Conservation (phyloP, 345 rosid genomes). For the Dipteronia sinensis region DNA sequence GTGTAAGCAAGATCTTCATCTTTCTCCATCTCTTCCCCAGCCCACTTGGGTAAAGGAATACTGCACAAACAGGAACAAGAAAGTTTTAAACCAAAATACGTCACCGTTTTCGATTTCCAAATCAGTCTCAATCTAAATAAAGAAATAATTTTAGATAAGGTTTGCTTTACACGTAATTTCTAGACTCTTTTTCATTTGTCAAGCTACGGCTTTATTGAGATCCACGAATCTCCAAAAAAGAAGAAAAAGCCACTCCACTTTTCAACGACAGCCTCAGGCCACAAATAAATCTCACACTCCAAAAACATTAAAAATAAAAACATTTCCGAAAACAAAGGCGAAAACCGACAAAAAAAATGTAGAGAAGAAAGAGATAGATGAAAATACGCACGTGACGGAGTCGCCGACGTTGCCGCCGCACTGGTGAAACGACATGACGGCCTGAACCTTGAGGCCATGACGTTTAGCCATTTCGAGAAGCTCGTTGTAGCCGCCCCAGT, state of each 20-base stretch:
- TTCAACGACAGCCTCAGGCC: not conserved
- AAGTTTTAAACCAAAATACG: too few species aligned
- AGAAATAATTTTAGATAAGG: not conserved
- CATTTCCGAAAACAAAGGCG: not conserved
- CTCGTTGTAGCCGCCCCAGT: constrained; percentile 95
- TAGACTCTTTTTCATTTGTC: too few species aligned
- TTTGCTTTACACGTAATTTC: too few species aligned
- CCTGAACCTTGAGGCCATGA: constrained; percentile 92
- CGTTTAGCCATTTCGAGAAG: constrained; percentile 88
- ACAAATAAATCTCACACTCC: not conserved
- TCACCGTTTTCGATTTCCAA: too few species aligned
- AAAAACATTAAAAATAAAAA: not conserved
- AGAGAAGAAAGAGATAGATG: not conserved
- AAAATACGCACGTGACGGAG: constrained; percentile 68
- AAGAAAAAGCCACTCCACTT: not conserved
- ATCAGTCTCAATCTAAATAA: too few species aligned
- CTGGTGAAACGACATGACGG: constrained; percentile 99
- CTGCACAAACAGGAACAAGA: constrained; percentile 32
- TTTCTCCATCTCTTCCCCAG: constrained; percentile 65
- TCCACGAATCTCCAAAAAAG: not conserved
- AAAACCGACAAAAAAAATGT: not conserved
- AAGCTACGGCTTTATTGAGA: not conserved
- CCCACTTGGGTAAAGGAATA: constrained; percentile 92
- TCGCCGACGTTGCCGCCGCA: constrained; percentile 99
- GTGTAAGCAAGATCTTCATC: constrained; percentile 90